Conservation (phyloP, 1,284 basidiomycete species). For the Fomes fomentarius region DNA sequence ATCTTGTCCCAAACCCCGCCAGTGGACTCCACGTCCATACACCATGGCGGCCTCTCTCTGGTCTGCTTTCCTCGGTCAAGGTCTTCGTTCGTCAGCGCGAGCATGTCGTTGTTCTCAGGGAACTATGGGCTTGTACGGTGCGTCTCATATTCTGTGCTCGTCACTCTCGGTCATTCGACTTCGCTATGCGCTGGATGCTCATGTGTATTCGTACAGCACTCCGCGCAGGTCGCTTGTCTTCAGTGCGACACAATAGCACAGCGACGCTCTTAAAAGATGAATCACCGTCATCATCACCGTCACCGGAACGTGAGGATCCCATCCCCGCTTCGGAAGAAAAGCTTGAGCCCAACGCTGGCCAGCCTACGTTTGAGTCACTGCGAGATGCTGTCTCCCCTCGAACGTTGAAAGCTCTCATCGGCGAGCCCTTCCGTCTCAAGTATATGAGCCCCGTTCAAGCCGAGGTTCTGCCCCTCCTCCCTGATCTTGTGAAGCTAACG, state of each 20-base stretch:
- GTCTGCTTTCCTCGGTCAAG: slow-evolving; percentile 11
- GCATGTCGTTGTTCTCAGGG: slow-evolving; percentile 9
- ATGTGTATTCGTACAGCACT: slow-evolving; percentile 5
- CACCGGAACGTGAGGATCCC: too few species aligned
- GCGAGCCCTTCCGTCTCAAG: slow-evolving; percentile 71
- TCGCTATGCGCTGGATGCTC: neutral
- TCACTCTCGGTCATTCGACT: neutral
- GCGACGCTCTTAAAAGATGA: neutral
- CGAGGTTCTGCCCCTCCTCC: slow-evolving; percentile 73
- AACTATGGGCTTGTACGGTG: slow-evolving; percentile 11
- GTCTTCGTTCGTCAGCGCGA: slow-evolving; percentile 13
- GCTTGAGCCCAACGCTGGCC: slow-evolving; percentile 13
- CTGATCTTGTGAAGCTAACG: slow-evolving; percentile 56
- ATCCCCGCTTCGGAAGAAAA: neutral
- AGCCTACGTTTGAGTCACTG: slow-evolving; percentile 44
- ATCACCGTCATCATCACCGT: neutral
- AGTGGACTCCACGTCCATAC: slow-evolving; percentile 18
- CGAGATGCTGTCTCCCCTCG: slow-evolving; percentile 43
- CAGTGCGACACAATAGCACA: slow-evolving; percentile 5
- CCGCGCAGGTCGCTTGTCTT: slow-evolving; percentile 20
- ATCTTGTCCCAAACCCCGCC: slow-evolving; percentile 14
- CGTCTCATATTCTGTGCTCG: neutral
- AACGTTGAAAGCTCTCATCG: slow-evolving; percentile 68
- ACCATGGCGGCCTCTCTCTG: slow-evolving; percentile 27
- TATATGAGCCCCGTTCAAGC: slow-evolving; percentile 88